Percentiles rank a stretch among this genome's conserved stretches.
Evolutionary conservation across 345 rosid genomes (phyloP).

Genomic region (Zanthoxylum bungeanum): DNA sequence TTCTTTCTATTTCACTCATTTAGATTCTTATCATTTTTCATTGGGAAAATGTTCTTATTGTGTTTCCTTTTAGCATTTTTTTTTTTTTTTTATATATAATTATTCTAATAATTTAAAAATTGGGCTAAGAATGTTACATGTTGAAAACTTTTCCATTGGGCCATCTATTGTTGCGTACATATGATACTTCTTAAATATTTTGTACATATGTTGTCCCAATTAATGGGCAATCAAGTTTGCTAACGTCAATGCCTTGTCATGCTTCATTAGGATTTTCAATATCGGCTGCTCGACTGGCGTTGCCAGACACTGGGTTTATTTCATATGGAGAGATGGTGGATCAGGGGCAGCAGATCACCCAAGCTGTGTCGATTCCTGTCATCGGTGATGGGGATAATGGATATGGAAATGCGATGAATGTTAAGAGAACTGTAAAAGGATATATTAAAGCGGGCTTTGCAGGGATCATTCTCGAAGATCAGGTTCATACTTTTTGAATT

Average conservation of each 20-base stretch:
- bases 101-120: too few species aligned
- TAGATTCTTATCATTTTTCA: neutral
- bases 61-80: too few species aligned
- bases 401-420: conserved; percentile 80
- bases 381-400: conserved; percentile 92
- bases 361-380: conserved; percentile 69
- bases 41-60: neutral
- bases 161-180: neutral
- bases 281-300: conserved; percentile 75
- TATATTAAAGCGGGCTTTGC: conserved; percentile 83
- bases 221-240: neutral
- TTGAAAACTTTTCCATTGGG: too few species aligned
- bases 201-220: neutral
- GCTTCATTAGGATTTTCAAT: conserved; percentile 66
- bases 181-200: neutral
- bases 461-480: conserved; percentile 85
- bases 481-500: conserved; percentile 35
- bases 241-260: conserved; percentile 1
- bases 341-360: conserved; percentile 76
- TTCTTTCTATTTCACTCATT: neutral
- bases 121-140: too few species aligned
- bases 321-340: conserved; percentile 94
- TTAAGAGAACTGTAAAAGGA: conserved; percentile 82
- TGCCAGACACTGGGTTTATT: conserved; percentile 66
- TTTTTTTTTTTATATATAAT: too few species aligned